Base-by-base conservation (phyloP, 2,329 filamentous ascomycete species). In the Claviceps sorghi region DNA sequence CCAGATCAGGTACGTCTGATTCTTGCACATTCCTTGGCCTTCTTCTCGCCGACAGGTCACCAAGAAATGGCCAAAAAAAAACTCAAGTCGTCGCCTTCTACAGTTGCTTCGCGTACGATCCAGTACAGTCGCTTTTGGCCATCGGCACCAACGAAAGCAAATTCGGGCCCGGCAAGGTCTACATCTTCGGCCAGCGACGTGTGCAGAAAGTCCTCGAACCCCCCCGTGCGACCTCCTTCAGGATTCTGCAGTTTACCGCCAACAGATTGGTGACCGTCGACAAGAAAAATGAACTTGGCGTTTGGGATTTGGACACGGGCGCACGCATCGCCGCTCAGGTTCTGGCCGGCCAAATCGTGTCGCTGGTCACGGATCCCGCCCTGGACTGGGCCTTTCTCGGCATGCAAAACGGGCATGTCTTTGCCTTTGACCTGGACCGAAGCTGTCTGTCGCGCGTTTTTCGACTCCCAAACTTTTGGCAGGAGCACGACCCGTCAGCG, bases 301-400 rank as follows among this genome's bases (percentile, higher is more conserved):
- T 97, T 60, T 97, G 86, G 77, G 85, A 93, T 53, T 75, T 96
- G 26, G 80, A 85, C 57, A 78, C 79, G 0, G 85, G 82, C 59
- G 74, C 74, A 52, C 75, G 84, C 52, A 58, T 88, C 41, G 79
- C 81, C 29, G 81, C 80, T 36, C 84, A 89, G 63, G 80, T 86
- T 4, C 83, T 88, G 10, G 86, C 88, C 0, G 89, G 88, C 6
- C 77, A 82, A 48, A 86, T 90, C 21, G 83, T 80, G 15, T 78
- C 80, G 34, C 65, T 97, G 61, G 76, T 85, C 53, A 89, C 86
- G 8, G 93, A 98, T 64, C 88, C 91, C 0, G 87, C 88, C 70
- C 74, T 98, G 55, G 93, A 98, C 66, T 98, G 94, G 81, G 88
- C 84, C 40, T 84, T 98, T 56, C 72, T 97, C 45, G 93, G 89